Conservation (phyloP, 192 early-diverging fungal species). For the Podochytrium sp. region DNA sequence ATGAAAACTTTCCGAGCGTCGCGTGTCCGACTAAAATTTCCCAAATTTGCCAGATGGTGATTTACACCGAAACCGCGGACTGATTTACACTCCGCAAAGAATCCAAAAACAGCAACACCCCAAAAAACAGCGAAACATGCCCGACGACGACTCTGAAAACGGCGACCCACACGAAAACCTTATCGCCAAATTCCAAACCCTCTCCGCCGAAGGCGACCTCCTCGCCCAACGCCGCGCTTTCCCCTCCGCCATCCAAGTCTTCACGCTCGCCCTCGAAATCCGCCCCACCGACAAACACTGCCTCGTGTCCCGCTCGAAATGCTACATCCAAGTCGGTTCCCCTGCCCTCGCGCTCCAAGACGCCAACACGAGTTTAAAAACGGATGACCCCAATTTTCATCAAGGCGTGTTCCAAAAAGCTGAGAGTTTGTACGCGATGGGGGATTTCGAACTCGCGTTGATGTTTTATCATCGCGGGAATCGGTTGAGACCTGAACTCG, state of each 20-base stretch:
- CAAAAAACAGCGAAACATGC: background rate
- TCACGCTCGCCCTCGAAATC: conserved; percentile 51
- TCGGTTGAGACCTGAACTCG: conserved; percentile 56
- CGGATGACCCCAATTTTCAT: conserved; percentile 52
- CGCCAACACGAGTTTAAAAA: conserved; percentile 52
- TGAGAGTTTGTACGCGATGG: conserved; percentile 63
- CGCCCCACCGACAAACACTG: conserved; percentile 62
- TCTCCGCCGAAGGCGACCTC: conserved; percentile 59
- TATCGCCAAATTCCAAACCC: conserved; percentile 55
- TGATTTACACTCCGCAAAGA: too few species aligned
- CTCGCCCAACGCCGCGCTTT: conserved; percentile 52
- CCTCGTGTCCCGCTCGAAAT: conserved; percentile 59
- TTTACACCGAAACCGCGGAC: too few species aligned
- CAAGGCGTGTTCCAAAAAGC: conserved; percentile 66
- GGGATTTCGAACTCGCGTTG: conserved; percentile 66
- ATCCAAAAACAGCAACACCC: background rate
- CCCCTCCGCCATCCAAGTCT: conserved; percentile 50
- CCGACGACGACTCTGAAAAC: background rate
- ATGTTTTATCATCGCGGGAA: conserved; percentile 65
- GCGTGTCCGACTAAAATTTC: too few species aligned
- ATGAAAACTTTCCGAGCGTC: too few species aligned
- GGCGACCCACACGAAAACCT: conserved; percentile 34
- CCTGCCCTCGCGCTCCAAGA: conserved; percentile 52
- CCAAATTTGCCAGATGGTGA: too few species aligned
- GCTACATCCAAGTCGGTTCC: conserved; percentile 58